phyloP scores from a whole-genome alignment of 2,329 filamentous ascomycete genomes.

The Alternaria conjuncta region DNA sequence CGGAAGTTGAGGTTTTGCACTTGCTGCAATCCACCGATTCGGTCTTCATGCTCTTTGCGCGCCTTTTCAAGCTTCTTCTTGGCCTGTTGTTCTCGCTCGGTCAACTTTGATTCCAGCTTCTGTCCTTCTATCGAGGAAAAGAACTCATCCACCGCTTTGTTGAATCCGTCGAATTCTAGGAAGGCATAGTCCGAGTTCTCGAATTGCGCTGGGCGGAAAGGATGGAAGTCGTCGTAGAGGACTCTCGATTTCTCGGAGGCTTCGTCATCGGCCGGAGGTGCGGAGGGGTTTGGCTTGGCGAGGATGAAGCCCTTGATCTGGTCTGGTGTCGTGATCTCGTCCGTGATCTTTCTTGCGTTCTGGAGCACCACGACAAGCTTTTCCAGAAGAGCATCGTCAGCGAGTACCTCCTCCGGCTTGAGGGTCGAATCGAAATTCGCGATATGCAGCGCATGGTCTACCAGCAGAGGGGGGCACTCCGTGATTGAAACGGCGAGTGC shows the following conservation, averaged over 20 bases:
- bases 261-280: slow-evolving; percentile 47
- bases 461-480: slow-evolving; percentile 84
- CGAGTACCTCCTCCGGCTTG: slow-evolving; percentile 73
- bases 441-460: slow-evolving; percentile 82
- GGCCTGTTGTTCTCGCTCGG: slow-evolving; percentile 81
- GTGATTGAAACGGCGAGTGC: slow-evolving; percentile 83
- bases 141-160: slow-evolving; percentile 93
- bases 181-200: slow-evolving; percentile 71
- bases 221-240: slow-evolving; percentile 94
- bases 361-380: slow-evolving; percentile 71
- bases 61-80: slow-evolving; percentile 87
- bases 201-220: slow-evolving; percentile 84
- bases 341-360: slow-evolving; percentile 72
- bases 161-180: slow-evolving; percentile 82
- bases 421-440: slow-evolving; percentile 72
- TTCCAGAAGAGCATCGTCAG: slow-evolving; percentile 68
- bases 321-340: slow-evolving; percentile 70
- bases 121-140: slow-evolving; percentile 96
- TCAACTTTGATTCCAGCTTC: slow-evolving; percentile 81
- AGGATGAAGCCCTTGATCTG: slow-evolving; percentile 85
- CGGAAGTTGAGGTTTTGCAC: slow-evolving; percentile 82
- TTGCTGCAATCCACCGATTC: slow-evolving; percentile 82
- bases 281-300: slow-evolving; percentile 63
- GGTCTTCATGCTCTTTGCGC: slow-evolving; percentile 79
- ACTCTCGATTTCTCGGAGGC: slow-evolving; percentile 56